A percentile compares a stretch with the other conserved stretches of the same genome.
Evolutionary conservation across 768 basidiomycete species (phyloP).

Genomic region (Phanerodontia chrysosporium): DNA sequence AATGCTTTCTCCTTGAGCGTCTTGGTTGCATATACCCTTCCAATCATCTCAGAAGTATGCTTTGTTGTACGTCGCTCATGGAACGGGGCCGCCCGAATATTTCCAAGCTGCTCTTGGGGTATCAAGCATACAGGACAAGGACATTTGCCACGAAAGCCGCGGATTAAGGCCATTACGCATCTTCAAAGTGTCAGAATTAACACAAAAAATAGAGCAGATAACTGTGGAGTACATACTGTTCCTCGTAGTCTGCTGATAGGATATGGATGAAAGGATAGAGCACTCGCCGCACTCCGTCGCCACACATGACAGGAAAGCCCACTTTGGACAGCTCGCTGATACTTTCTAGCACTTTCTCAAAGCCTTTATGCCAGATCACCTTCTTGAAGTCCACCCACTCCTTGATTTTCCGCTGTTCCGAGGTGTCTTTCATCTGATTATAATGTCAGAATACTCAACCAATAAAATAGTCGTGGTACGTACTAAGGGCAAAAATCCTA

Average conservation of each 20-base stretch:
- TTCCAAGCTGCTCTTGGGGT: conserved; percentile 1
- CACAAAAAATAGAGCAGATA: too few relatives aligned
- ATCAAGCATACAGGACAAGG: conserved; percentile 20
- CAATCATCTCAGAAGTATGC: too few relatives aligned
- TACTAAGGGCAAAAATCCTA: conserved; percentile 25
- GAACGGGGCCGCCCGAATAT: background rate
- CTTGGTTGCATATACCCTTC: too few relatives aligned
- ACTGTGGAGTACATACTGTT: conserved; percentile 25
- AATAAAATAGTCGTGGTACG: background rate
- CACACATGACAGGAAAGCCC: conserved; percentile 12
- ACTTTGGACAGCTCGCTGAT: conserved; percentile 12
- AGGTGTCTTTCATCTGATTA: conserved; percentile 7
- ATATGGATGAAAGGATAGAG: conserved; percentile 22
- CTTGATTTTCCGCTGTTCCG: conserved; percentile 3
- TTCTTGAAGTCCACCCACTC: conserved; percentile 16
- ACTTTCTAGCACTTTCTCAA: conserved; percentile 12
- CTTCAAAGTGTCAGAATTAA: conserved; percentile 9
- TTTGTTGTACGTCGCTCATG: too few relatives aligned
- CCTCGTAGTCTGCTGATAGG: conserved; percentile 25
- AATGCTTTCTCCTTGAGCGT: conserved; percentile 10
- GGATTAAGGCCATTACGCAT: conserved; percentile 19
- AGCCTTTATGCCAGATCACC: conserved; percentile 21
- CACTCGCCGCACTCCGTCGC: background rate
- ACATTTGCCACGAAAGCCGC: conserved; percentile 10
- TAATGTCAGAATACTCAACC: background rate